Evolutionary conservation across 306 rosid genomes (phyloP), one percentile per base, ranked within the genome.

Genomic region (Castanopsis chinensis): DNA sequence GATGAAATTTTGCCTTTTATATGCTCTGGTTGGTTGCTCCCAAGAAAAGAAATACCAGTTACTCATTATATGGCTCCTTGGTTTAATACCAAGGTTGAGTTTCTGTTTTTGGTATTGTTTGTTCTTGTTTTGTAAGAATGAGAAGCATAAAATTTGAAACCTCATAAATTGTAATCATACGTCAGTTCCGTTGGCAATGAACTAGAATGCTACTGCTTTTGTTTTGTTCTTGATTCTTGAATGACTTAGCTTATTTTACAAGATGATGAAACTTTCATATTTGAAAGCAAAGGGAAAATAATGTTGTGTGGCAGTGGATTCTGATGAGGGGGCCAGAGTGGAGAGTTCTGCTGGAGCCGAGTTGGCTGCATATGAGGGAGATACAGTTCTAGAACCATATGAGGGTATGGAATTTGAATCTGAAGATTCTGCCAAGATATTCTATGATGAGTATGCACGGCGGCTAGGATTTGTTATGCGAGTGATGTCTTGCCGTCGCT

Each of bases 401-500:
- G 95, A 88, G 83, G 97, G 98, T 58, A 89, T 90, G 97, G 97
- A 90, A 80, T 94, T 94, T 71, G 94, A 86, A 54, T 91, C 98
- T 68, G 98, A 94, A 88, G 98, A 94, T 86, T 94, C 95, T 82
- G 98, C 97, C 71, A 94, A 92, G 84, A 86, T 94, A 71, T 94
- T 94, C 82, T 94, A 94, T 69, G 98, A 94, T 77, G 96, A 94
- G 80, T 94, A 94, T 80, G 89, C 98, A 15, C 88, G 97, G 12
- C 87, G 57, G 28, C 69, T 94, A 45, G 97, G 98, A 75, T 94
- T 94, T 85, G 97, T 91, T 72, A 94, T 94, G 97, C 97, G 97
- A 5, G 98, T 94, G 69, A 94, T 94, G 98, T 92, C 98, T 56
- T 92, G 98, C 57, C 97, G 97, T 61, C 97, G 98, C 32, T 94